These are phyloP conservation scores for Solanum gracilifrons DNA, from an alignment of 257 asterid species.

Conservation along the genomic window DNA sequence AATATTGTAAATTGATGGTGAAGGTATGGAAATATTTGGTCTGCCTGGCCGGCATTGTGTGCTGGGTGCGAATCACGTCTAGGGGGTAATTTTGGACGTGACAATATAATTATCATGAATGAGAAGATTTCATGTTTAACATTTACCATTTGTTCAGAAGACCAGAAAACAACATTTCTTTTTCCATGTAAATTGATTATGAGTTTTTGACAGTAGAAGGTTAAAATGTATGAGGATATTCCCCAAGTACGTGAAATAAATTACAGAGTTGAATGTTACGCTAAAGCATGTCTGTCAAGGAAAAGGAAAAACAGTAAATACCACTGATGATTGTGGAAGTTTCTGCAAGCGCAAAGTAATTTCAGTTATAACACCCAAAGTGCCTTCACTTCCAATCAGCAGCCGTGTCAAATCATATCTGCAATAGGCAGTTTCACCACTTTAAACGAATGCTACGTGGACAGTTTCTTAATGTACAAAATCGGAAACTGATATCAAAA, in stretches of 20 bases:
- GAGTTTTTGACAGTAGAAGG: background rate
- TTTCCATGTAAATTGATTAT: background rate
- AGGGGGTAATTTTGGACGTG: background rate
- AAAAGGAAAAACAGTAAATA: slow-evolving; percentile 19
- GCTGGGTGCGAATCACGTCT: background rate
- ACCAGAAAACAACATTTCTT: background rate
- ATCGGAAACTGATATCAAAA: background rate
- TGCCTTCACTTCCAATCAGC: slow-evolving; percentile 97
- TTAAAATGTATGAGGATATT: background rate
- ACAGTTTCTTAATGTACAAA: background rate
- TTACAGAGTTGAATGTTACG: background rate
- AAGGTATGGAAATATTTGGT: background rate
- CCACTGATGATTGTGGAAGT: slow-evolving; percentile 84
- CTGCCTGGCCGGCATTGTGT: background rate
- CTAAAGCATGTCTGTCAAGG: slow-evolving; percentile 1
- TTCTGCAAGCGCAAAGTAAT: slow-evolving; percentile 91
- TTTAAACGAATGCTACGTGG: background rate
- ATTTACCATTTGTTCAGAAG: background rate
- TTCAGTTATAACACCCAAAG: slow-evolving; percentile 91
- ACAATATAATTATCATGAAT: background rate
- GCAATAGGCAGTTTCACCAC: slow-evolving; percentile 8
- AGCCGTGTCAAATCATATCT: slow-evolving; percentile 95
- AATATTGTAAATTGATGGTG: background rate
- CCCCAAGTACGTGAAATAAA: background rate
- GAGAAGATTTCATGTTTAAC: background rate